Percentiles rank a stretch among this genome's conserved stretches.
phyloP scores from a whole-genome alignment of 73 alveolate species.

The Stentor roeselii region DNA sequence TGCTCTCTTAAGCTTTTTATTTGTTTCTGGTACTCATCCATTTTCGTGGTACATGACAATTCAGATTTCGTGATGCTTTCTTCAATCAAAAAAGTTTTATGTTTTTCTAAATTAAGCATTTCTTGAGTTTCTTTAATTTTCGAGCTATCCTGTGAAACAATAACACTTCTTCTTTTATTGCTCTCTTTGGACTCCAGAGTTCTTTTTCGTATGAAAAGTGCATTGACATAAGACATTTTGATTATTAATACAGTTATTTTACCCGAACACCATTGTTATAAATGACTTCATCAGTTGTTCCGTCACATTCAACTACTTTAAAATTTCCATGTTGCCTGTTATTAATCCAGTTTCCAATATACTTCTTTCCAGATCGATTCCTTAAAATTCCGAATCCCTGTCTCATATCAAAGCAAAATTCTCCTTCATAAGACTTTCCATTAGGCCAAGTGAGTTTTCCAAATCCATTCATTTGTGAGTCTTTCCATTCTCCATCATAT shows the following conservation, averaged over 20 bases:
- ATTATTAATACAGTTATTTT: too few relatives aligned
- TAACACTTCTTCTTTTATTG: neutral
- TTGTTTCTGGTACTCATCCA: neutral
- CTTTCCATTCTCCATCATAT: slow-evolving; percentile 36
- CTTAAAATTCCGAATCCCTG: slow-evolving; percentile 30
- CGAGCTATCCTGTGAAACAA: neutral
- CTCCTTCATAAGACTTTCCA: slow-evolving; percentile 53
- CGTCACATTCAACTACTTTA: neutral
- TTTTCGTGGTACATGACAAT: neutral
- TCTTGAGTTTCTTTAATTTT: slow-evolving; percentile 18
- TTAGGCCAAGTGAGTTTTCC: slow-evolving; percentile 42
- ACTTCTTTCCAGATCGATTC: slow-evolving; percentile 20
- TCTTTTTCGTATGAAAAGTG: neutral
- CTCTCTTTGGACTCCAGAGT: neutral
- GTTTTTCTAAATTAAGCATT: neutral
- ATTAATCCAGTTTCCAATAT: slow-evolving; percentile 5
- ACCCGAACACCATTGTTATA: too few relatives aligned
- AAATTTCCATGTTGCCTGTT: slow-evolving; percentile 1
- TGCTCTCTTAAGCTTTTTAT: neutral
- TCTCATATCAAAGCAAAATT: slow-evolving; percentile 42
- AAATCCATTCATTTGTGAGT: slow-evolving; percentile 31
- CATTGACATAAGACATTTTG: neutral
- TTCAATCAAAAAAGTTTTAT: neutral
- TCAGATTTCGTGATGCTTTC: neutral
- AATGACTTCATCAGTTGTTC: neutral